Evolutionary conservation across 148 eudicot genomes (phyloP).

Genomic region (Arbutus unedo): DNA sequence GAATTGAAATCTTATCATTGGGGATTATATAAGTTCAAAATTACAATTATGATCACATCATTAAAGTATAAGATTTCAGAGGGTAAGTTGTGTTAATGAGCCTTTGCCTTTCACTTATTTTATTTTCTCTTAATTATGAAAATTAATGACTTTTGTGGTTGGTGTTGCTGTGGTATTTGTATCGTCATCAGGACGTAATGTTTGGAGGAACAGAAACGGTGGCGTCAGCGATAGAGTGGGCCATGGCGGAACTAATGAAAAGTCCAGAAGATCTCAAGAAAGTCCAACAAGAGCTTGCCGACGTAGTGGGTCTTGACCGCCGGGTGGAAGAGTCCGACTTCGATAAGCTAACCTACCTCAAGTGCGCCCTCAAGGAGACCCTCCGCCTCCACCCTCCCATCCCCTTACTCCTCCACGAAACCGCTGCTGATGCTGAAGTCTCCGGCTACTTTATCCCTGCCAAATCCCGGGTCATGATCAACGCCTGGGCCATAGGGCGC

Average conservation of each 20-base stretch:
- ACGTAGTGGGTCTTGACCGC: slow-evolving; percentile 45
- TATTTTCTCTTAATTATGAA: too few species aligned
- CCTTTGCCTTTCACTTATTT: too few species aligned
- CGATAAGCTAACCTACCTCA: slow-evolving; percentile 53
- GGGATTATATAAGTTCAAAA: too few species aligned
- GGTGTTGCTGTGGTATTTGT: not conserved
- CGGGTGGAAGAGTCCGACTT: slow-evolving; percentile 62
- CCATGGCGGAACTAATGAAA: slow-evolving; percentile 55
- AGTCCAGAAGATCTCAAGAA: slow-evolving; percentile 54
- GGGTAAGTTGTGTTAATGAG: too few species aligned
- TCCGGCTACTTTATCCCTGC: slow-evolving; percentile 53
- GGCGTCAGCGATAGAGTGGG: slow-evolving; percentile 86
- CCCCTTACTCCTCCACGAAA: slow-evolving; percentile 70
- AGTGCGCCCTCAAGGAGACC: slow-evolving; percentile 54
- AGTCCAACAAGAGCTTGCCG: slow-evolving; percentile 63
- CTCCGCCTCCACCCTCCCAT: slow-evolving; percentile 78
- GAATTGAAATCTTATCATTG: too few species aligned
- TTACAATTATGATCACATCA: too few species aligned
- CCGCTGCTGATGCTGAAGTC: slow-evolving; percentile 43
- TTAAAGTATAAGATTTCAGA: too few species aligned
- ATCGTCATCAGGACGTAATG: slow-evolving; percentile 61
- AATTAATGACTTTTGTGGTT: too few species aligned
- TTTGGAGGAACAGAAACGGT: slow-evolving; percentile 87
- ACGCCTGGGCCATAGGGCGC: slow-evolving; percentile 54
- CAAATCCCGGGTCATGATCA: slow-evolving; percentile 53